Conservation (phyloP, 805 yeast genomes). For the Lipomyces yamadae region DNA sequence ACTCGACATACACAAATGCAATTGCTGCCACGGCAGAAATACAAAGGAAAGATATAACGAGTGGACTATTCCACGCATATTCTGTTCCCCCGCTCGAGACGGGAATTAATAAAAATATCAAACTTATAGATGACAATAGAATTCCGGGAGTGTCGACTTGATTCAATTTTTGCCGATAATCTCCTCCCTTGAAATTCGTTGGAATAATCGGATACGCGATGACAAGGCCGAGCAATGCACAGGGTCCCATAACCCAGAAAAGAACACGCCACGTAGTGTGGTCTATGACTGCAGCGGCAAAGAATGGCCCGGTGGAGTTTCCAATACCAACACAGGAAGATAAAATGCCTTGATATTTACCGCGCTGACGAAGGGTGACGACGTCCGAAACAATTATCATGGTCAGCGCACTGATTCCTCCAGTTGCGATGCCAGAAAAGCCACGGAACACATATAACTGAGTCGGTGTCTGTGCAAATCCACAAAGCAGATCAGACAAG, state of each 20-base stretch:
- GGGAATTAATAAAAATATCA: conserved; percentile 59
- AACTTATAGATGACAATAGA: conserved; percentile 53
- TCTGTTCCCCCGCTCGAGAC: conserved; percentile 65
- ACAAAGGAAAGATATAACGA: conserved; percentile 39
- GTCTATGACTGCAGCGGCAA: conserved; percentile 57
- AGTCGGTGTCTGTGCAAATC: conserved; percentile 52
- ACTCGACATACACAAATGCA: conserved; percentile 56
- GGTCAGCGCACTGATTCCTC: conserved; percentile 64
- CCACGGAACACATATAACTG: conserved; percentile 73
- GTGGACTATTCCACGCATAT: conserved; percentile 58
- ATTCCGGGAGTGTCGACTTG: conserved; percentile 62
- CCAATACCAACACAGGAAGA: conserved; percentile 45
- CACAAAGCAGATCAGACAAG: conserved; percentile 57
- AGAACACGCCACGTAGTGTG: conserved; percentile 58
- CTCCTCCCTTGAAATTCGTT: conserved; percentile 49
- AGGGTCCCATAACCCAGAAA: conserved; percentile 56
- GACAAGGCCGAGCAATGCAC: conserved; percentile 45
- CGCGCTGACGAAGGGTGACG: conserved; percentile 51
- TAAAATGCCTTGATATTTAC: conserved; percentile 41
- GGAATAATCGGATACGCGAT: conserved; percentile 41
- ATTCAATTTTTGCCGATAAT: conserved; percentile 49
- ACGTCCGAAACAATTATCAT: conserved; percentile 63
- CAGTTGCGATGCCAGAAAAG: conserved; percentile 73
- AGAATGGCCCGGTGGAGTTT: conserved; percentile 60
- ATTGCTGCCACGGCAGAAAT: conserved; percentile 52